phyloP scores from a whole-genome alignment of 192 early-diverging fungal genomes.

The Rhizoclosmatium globosum region DNA sequence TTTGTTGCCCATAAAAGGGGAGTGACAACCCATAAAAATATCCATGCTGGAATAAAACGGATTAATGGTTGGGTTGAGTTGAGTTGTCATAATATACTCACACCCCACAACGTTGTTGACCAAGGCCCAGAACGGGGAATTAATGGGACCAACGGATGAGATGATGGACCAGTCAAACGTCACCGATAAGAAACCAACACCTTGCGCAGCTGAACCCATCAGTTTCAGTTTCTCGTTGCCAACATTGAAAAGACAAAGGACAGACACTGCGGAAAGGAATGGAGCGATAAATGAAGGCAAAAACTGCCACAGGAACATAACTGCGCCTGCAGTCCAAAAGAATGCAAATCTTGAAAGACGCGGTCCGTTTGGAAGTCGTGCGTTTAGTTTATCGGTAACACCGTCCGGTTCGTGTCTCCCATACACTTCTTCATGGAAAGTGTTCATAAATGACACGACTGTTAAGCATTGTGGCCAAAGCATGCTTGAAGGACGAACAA shows the following conservation, averaged over 20 bases:
- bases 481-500: conserved; percentile 87
- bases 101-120: conserved; percentile 23
- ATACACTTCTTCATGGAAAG: conserved; percentile 66
- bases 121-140: conserved; percentile 15
- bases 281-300: conserved; percentile 37
- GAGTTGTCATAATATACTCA: conserved; percentile 11
- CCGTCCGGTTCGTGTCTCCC: background rate
- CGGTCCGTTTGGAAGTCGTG: background rate
- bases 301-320: conserved; percentile 34
- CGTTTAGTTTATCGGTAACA: background rate
- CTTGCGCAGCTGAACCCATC: conserved; percentile 35
- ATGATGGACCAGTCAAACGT: conserved; percentile 37
- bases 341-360: conserved; percentile 38
- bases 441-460: conserved; percentile 78
- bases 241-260: conserved; percentile 35
- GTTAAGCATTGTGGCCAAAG: conserved; percentile 84
- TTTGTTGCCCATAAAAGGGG: conserved; percentile 43
- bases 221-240: conserved; percentile 5
- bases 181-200: conserved; percentile 41
- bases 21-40: conserved; percentile 34
- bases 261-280: conserved; percentile 19
- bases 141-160: background rate
- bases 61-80: background rate
- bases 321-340: conserved; percentile 39
- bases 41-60: conserved; percentile 18